Base-by-base conservation (phyloP, 1,139 yeast species). In the Hyphopichia buzzinii region DNA sequence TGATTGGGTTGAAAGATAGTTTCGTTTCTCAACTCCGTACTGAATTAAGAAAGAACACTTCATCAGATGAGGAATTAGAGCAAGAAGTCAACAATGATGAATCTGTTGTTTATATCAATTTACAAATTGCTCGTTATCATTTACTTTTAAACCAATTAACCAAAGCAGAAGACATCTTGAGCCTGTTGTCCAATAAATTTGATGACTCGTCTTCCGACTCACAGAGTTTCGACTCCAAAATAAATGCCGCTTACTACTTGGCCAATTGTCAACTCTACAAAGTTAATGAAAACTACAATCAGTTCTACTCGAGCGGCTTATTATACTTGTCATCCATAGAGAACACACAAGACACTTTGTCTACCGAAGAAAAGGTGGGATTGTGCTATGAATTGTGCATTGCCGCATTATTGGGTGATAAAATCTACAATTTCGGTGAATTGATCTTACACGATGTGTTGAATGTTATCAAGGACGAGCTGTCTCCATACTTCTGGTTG, bases 401-500 rank as follows among this genome's bases (percentile, higher is more conserved):
- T 36, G 82, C 96, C 30, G 98, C 97, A 0, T 68, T 92, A 44
- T 71, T 92, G 48, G 98, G 97, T 32, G 96, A 89, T 54, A 82
- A 80, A 55, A 86, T 92, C 48, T 94, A 89, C 70, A 92, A 90
- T 64, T 92, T 92, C 62, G 98, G 98, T 36, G 98, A 94, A 63
- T 77, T 92, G 47, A 75, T 92, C 41, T 79, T 89, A 56, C 97
- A 92, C 58, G 96, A 95, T 35, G 81, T 90, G 38, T 75, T 92
- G 58, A 61, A 72, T 35, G 67, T 74, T 31, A 71, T 85, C 37
- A 38, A 35, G 22, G 36, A 40, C 23, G 60, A 73, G 30, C 61
- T 59, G 23, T 67, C 67, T 38, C 71, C 72, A 35, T 81, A 79
- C 55, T 62, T 67, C 36, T 90, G 97, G 96, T 67, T 94, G 41